These are phyloP conservation scores for Populus trichocarpa DNA, from an alignment of 441 rosid genomes.

Conservation along the genomic window DNA sequence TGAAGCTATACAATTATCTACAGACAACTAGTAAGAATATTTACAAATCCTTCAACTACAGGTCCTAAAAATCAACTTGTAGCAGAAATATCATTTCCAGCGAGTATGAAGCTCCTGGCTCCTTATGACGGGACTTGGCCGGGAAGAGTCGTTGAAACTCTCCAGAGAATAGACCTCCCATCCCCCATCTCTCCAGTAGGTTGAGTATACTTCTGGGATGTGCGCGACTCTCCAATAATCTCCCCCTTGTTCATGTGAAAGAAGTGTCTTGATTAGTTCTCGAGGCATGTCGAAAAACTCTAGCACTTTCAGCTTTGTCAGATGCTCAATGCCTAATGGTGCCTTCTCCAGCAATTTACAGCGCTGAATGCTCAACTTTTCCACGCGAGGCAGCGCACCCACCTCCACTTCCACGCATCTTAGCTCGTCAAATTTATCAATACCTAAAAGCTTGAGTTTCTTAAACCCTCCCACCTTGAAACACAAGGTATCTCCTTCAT, in stretches of 20 bases:
- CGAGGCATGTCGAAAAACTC: conserved; percentile 31
- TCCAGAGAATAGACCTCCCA: conserved; percentile 33
- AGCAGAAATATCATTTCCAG: conserved; percentile 4
- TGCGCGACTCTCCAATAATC: conserved; percentile 22
- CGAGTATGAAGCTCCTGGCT: conserved; percentile 12
- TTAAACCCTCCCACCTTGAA: conserved; percentile 31
- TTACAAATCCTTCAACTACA: neutral
- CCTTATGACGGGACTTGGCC: conserved; percentile 7
- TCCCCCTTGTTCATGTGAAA: conserved; percentile 17
- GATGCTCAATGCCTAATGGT: conserved; percentile 33
- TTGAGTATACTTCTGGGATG: conserved; percentile 33
- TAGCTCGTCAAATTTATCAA: conserved; percentile 30
- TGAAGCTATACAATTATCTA: neutral
- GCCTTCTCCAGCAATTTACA: conserved; percentile 25
- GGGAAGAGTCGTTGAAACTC: conserved; percentile 16
- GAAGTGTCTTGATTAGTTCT: conserved; percentile 22
- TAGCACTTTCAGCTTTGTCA: conserved; percentile 22
- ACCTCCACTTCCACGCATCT: conserved; percentile 15
- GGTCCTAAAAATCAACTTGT: neutral
- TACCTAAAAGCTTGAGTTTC: conserved; percentile 31
- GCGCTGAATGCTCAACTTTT: conserved; percentile 22
- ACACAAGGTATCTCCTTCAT: conserved; percentile 21
- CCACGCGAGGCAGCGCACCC: conserved; percentile 30
- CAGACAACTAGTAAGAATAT: neutral
- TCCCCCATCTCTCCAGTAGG: conserved; percentile 33